These are phyloP conservation scores for Cladorrhinum sp. DNA, from an alignment of 2,329 filamentous ascomycete species.

Conservation along the genomic window DNA sequence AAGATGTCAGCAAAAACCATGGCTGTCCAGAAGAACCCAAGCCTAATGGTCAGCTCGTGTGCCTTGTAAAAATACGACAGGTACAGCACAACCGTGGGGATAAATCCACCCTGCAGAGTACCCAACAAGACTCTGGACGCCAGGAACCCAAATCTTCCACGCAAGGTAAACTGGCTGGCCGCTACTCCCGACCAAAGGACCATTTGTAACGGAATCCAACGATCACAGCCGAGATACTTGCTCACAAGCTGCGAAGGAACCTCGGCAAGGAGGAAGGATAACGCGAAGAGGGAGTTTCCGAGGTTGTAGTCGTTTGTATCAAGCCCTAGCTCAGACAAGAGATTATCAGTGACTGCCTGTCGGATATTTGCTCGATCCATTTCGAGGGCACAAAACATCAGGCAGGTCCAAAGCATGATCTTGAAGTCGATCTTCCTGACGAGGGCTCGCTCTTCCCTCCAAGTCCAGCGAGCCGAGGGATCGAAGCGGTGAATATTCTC, in stretches of 20 bases:
- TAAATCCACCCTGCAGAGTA: slow-evolving; percentile 36
- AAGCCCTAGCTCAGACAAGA: slow-evolving; percentile 34
- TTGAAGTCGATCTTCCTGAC: slow-evolving; percentile 46
- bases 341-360: slow-evolving; percentile 35
- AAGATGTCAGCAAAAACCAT: slow-evolving; percentile 33
- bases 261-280: slow-evolving; percentile 55
- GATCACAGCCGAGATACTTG: slow-evolving; percentile 45
- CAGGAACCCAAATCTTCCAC: slow-evolving; percentile 31
- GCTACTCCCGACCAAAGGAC: slow-evolving; percentile 35
- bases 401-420: slow-evolving; percentile 50
- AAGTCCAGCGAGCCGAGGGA: slow-evolving; percentile 37
- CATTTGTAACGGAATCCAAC: slow-evolving; percentile 39
- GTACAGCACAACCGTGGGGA: slow-evolving; percentile 36
- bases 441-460: slow-evolving; percentile 34
- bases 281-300: slow-evolving; percentile 53
- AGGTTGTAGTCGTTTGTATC: slow-evolving; percentile 47
- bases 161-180: slow-evolving; percentile 32
- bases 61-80: slow-evolving; percentile 37
- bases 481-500: slow-evolving; percentile 40
- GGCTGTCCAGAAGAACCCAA: slow-evolving; percentile 36
- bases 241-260: slow-evolving; percentile 59
- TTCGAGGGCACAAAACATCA: slow-evolving; percentile 54
- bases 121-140: slow-evolving; percentile 34
- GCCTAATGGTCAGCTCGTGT: slow-evolving; percentile 33
- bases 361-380: slow-evolving; percentile 47